Base-by-base conservation (phyloP, 768 basidiomycete species). In the Boletus huronensis region DNA sequence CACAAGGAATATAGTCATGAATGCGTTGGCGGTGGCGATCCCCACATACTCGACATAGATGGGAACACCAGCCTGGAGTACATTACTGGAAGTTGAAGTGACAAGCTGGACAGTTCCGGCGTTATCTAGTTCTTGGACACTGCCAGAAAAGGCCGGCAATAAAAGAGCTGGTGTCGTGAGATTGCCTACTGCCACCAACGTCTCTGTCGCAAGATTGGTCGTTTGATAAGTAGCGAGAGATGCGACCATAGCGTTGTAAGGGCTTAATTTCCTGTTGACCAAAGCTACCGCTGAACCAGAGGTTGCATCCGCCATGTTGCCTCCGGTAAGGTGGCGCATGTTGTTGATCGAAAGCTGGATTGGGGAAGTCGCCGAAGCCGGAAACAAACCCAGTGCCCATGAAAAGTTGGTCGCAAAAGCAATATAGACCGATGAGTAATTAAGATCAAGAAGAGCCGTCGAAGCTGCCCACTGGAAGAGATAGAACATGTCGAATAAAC, bases 381-480 rank as follows among this genome's bases (percentile, higher is more conserved):
- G 70, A 52, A 92, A 81, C 13, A 98, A 72, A 0, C 92, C 91
- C 65, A 96, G 71, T 0, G 90, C 79, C 94, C 93, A 98, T 0
- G 86, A 82, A 60, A 96, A 97, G 64, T 98, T 98, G 65, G 86
- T 77, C 3, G 88, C 77, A 62, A 85, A 98, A 23, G 87, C 80
- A 49, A 84, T 80, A 70, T 93, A 98, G 13, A 87, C 81, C 38
- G 82, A 80, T 1, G 96, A 90, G 66, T 94, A 98, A 70, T 98
- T 89, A 66, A 98, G 80, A 60, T 82, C 82, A 52, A 97, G 79
- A 59, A 98, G 78, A 3, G 81, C 87, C 3, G 90, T 85, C 26
- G 82, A 80, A 26, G 88, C 91, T 48, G 95, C 87, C 64, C 84
- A 79, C 72, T 98, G 96, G 71, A 87, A 91, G 53, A 96, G 81